A percentile compares a stretch with the other conserved stretches of the same genome.
Evolutionary conservation across 441 rosid genomes (phyloP).

Genomic region (Arabidopsis lyrata): DNA sequence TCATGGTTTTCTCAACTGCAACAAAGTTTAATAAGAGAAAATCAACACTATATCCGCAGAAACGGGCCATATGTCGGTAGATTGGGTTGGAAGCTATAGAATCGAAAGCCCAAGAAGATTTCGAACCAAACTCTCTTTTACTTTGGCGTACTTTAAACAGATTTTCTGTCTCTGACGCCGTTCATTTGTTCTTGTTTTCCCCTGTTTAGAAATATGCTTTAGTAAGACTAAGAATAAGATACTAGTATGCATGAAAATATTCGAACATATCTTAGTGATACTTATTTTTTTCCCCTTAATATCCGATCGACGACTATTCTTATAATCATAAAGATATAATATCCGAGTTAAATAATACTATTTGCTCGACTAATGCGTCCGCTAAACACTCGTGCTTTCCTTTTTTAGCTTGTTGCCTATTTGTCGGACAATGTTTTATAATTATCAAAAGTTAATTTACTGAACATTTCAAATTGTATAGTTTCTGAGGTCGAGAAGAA

Average conservation of each 20-base stretch:
- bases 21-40: neutral
- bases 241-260: conserved; percentile 24
- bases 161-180: conserved; percentile 25
- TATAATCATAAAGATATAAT: neutral
- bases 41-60: conserved; percentile 12
- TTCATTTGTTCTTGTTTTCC: neutral
- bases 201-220: neutral
- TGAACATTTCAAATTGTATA: neutral
- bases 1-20: conserved; percentile 20
- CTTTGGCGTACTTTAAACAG: conserved; percentile 1
- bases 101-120: conserved; percentile 27
- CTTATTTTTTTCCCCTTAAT: neutral
- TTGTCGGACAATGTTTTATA: conserved; percentile 34
- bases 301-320: conserved; percentile 37
- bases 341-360: conserved; percentile 10
- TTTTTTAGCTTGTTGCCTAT: conserved; percentile 37
- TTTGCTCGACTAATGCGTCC: conserved; percentile 37
- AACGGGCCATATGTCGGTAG: conserved; percentile 30
- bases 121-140: conserved; percentile 9
- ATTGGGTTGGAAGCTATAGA: conserved; percentile 10
- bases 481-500: neutral
- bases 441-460: neutral
- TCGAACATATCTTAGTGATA: conserved; percentile 27
- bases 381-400: conserved; percentile 47
- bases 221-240: neutral